These are phyloP conservation scores for Lepidopterella palustris DNA, from an alignment of 495 filamentous ascomycete species.

Conservation along the genomic window DNA sequence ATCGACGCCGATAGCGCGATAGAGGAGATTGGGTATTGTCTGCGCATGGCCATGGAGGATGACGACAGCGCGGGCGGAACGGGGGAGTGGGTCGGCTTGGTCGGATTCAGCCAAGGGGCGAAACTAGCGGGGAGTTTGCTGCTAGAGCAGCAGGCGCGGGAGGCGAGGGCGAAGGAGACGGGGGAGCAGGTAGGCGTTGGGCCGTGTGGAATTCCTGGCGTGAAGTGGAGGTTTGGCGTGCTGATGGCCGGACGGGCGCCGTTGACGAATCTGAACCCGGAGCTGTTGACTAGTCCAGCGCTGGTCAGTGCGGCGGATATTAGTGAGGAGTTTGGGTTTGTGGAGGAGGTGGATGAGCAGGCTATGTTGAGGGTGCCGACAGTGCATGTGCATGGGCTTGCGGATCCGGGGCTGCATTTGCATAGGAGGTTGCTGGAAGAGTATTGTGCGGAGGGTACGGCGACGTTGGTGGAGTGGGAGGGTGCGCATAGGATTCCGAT, in stretches of 20 bases:
- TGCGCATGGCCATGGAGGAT: conserved; percentile 33
- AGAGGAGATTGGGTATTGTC: conserved; percentile 34
- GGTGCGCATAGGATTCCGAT: conserved; percentile 55
- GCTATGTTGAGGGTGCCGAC: conserved; percentile 47
- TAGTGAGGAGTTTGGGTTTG: conserved; percentile 35
- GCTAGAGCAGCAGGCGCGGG: conserved; percentile 36
- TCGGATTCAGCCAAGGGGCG: conserved; percentile 55
- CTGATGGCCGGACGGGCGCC: conserved; percentile 53
- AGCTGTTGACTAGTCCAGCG: conserved; percentile 22
- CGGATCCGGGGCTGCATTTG: conserved; percentile 47
- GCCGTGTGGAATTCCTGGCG: conserved; percentile 17
- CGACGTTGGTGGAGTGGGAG: conserved; percentile 53
- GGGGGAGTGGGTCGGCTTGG: conserved; percentile 50
- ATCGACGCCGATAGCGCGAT: conserved; percentile 40
- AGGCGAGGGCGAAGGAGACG: conserved; percentile 14
- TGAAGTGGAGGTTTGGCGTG: conserved; percentile 40
- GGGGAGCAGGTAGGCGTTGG: conserved; percentile 13
- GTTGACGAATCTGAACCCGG: conserved; percentile 40
- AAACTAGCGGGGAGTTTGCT: conserved; percentile 49
- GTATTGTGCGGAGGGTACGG: conserved; percentile 44
- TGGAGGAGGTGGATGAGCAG: conserved; percentile 28
- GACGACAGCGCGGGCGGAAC: conserved; percentile 41
- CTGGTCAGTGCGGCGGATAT: conserved; percentile 33
- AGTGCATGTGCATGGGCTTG: conserved; percentile 57
- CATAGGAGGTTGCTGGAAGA: conserved; percentile 46